These are phyloP conservation scores for Silene conica DNA, from an alignment of 148 eudicot genomes.

Conservation along the genomic window DNA sequence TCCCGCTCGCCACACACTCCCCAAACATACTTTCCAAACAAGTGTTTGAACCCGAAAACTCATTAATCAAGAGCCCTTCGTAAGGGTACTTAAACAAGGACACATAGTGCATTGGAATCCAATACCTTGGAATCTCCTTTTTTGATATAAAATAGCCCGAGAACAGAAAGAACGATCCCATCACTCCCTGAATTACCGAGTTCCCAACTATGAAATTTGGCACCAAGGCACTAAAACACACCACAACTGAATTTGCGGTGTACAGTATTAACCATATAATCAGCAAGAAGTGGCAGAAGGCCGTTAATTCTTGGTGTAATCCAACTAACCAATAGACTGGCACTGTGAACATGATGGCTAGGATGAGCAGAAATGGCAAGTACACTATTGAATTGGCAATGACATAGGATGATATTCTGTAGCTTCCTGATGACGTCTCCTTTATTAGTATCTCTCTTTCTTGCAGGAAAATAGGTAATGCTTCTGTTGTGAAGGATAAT, in stretches of 20 bases:
- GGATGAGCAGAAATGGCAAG: slow-evolving; percentile 71
- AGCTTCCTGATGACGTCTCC: slow-evolving; percentile 89
- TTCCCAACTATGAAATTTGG: slow-evolving; percentile 95
- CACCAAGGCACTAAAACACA: slow-evolving; percentile 87
- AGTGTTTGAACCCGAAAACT: slow-evolving; percentile 58
- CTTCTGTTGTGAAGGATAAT: slow-evolving; percentile 77
- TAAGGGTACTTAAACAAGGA: slow-evolving; percentile 96
- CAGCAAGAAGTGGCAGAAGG: slow-evolving; percentile 65
- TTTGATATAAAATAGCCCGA: slow-evolving; percentile 95
- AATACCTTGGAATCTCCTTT: slow-evolving; percentile 70
- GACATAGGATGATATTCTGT: slow-evolving; percentile 81
- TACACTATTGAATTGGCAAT: slow-evolving; percentile 87
- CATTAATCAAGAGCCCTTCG: slow-evolving; percentile 90
- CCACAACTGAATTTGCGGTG: slow-evolving; percentile 93
- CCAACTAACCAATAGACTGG: slow-evolving; percentile 95
- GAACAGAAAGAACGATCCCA: slow-evolving; percentile 91
- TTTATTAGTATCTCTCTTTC: slow-evolving; percentile 91
- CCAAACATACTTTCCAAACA: slow-evolving; percentile 75
- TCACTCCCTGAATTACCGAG: slow-evolving; percentile 78
- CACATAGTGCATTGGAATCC: slow-evolving; percentile 87
- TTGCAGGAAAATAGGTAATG: slow-evolving; percentile 86
- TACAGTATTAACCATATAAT: slow-evolving; percentile 87
- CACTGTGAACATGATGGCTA: slow-evolving; percentile 57
- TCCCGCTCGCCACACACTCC: slow-evolving; percentile 55
- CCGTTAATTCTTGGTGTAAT: slow-evolving; percentile 44